Evolutionary conservation across 352 stramenopile species (phyloP).

Genomic region (Phytopythium boreale): DNA sequence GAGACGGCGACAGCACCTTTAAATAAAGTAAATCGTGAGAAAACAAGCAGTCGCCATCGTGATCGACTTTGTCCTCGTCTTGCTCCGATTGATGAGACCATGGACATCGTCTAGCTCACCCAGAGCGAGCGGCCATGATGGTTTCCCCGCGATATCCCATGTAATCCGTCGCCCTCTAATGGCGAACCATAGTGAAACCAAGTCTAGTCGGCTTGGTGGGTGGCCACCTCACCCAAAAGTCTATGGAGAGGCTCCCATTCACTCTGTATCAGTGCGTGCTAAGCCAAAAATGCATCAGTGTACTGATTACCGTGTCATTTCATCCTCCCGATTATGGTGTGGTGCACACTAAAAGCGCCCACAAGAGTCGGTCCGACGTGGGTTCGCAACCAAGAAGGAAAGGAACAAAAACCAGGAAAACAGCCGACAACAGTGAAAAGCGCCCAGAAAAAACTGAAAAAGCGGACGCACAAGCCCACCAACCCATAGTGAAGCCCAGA

Average conservation of each 20-base stretch:
- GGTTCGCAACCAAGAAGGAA: not conserved
- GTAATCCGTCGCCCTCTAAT: no score
- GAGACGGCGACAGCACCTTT: not conserved
- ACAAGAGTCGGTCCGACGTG: slow-evolving; percentile 1
- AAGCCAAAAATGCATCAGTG: no score
- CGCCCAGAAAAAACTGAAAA: not conserved
- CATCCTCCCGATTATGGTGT: not conserved
- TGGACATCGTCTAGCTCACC: not conserved
- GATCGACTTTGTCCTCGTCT: not conserved
- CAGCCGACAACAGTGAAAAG: slow-evolving; percentile 8
- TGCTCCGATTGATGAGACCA: not conserved
- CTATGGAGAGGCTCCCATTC: no score
- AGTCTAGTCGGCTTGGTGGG: not conserved
- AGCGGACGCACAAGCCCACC: slow-evolving; percentile 3
- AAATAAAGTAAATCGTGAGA: slow-evolving; percentile 7
- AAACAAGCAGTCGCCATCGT: not conserved
- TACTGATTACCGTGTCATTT: not conserved
- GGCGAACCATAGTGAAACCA: slow-evolving; percentile 3
- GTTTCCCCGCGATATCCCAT: not conserved
- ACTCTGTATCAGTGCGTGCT: no score
- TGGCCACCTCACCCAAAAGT: not conserved
- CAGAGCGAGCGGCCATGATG: not conserved
- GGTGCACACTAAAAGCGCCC: not conserved
- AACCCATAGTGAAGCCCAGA: slow-evolving; percentile 18
- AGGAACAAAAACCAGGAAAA: slow-evolving; percentile 5